phyloP scores from a whole-genome alignment of 257 asterid species.

The Echium plantagineum region DNA sequence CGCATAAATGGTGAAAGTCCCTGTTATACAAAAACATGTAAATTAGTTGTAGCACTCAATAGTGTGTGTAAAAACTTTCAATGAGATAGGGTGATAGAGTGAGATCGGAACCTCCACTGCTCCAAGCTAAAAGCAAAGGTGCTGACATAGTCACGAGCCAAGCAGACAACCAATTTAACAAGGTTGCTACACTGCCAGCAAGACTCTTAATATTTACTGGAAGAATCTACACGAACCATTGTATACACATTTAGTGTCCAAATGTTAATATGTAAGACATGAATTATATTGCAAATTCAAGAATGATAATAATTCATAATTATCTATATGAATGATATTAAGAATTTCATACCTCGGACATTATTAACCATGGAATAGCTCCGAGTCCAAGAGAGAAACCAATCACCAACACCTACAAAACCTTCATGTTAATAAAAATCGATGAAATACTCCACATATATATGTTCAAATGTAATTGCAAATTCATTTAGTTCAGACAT shows the following conservation, averaged over 20 bases:
- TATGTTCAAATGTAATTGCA: not conserved
- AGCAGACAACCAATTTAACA: conserved; percentile 77
- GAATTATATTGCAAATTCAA: not conserved
- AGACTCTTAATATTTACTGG: conserved; percentile 82
- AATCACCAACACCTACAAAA: conserved; percentile 54
- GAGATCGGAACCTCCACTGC: conserved; percentile 57
- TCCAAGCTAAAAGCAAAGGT: conserved; percentile 75
- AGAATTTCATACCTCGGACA: conserved; percentile 65
- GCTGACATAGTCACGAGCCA: conserved; percentile 70
- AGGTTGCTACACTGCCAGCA: conserved; percentile 87
- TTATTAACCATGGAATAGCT: conserved; percentile 78
- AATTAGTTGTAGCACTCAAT: not conserved
- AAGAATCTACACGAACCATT: conserved; percentile 48
- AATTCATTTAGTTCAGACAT: too few species aligned
- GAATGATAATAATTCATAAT: not conserved
- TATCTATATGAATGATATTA: too few species aligned
- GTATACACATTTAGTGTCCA: too few species aligned
- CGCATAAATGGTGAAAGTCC: conserved; percentile 59
- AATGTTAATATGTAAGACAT: not conserved
- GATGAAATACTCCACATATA: conserved; percentile 3
- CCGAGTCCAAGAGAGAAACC: conserved; percentile 82
- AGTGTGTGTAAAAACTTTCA: not conserved
- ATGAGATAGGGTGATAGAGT: not conserved
- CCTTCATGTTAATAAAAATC: conserved; percentile 4
- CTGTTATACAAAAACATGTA: conserved; percentile 28